These are phyloP conservation scores for Ceriops tagal DNA, from an alignment of 345 rosid genomes.

Conservation along the genomic window DNA sequence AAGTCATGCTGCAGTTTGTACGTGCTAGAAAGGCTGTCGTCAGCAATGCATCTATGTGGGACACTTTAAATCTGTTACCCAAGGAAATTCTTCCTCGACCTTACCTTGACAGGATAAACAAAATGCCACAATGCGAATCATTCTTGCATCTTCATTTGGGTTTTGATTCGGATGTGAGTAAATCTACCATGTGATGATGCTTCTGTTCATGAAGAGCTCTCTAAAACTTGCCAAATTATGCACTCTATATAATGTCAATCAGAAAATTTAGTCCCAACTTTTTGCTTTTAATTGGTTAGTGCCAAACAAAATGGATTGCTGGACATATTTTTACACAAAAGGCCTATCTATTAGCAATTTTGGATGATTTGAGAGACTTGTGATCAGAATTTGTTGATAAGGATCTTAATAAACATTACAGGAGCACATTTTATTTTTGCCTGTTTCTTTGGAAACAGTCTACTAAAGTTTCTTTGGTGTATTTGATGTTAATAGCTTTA, in stretches of 20 bases:
- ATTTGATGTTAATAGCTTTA: too few species aligned
- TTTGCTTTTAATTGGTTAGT: too few species aligned
- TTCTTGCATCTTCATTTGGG: slow-evolving; percentile 99
- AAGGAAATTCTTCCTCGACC: slow-evolving; percentile 59
- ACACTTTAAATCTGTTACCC: slow-evolving; percentile 66
- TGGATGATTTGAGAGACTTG: too few species aligned
- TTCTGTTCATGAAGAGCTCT: not conserved
- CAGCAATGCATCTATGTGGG: slow-evolving; percentile 97
- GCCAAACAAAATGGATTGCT: too few species aligned
- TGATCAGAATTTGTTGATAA: too few species aligned
- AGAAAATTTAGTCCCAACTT: not conserved
- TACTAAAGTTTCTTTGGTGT: too few species aligned
- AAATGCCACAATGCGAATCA: slow-evolving; percentile 80
- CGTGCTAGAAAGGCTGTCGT: slow-evolving; percentile 85
- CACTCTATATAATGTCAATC: not conserved
- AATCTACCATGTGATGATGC: not conserved
- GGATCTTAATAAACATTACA: too few species aligned
- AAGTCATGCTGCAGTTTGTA: slow-evolving; percentile 49
- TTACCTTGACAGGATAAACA: slow-evolving; percentile 43
- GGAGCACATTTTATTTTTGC: too few species aligned
- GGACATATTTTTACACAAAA: too few species aligned
- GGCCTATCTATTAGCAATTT: too few species aligned
- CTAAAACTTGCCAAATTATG: not conserved
- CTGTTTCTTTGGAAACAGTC: too few species aligned
- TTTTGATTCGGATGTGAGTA: slow-evolving; percentile 65